These are phyloP conservation scores for Orobanche coerulescens DNA, from an alignment of 257 asterid species.

Conservation along the genomic window DNA sequence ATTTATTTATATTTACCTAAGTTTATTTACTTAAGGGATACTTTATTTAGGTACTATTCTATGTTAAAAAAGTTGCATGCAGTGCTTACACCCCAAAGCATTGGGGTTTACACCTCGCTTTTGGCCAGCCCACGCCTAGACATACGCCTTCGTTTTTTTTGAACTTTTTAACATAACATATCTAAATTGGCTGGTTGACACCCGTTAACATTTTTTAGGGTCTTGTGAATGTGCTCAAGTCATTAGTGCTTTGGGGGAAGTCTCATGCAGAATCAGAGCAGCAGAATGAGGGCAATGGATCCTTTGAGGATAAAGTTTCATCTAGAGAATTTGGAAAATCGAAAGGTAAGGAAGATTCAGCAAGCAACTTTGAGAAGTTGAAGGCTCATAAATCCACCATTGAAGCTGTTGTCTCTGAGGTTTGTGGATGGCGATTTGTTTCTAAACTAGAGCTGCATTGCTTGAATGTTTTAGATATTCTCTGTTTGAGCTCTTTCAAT, in stretches of 20 bases:
- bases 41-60: no score
- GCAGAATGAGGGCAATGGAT: slow-evolving; percentile 40
- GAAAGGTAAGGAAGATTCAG: slow-evolving; percentile 60
- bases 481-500: slow-evolving; percentile 17
- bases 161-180: no score
- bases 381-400: slow-evolving; percentile 95
- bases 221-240: slow-evolving; percentile 76
- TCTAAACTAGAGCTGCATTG: slow-evolving; percentile 20
- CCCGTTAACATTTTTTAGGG: slow-evolving; percentile 48
- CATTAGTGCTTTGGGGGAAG: slow-evolving; percentile 87
- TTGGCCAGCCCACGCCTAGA: no score
- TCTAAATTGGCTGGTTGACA: slow-evolving; percentile 21
- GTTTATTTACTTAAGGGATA: no score
- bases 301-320: slow-evolving; percentile 43
- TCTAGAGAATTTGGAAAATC: slow-evolving; percentile 49
- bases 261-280: slow-evolving; percentile 52
- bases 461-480: slow-evolving; percentile 16
- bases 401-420: slow-evolving; percentile 96
- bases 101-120: no score
- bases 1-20: no score
- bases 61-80: no score
- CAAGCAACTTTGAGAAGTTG: slow-evolving; percentile 80
- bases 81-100: no score
- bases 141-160: no score
- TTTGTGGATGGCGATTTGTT: slow-evolving; percentile 29